A percentile compares a stretch with the other conserved stretches of the same genome.
Conservation (phyloP, 2,329 filamentous ascomycete genomes). For the Endothia cerciana region DNA sequence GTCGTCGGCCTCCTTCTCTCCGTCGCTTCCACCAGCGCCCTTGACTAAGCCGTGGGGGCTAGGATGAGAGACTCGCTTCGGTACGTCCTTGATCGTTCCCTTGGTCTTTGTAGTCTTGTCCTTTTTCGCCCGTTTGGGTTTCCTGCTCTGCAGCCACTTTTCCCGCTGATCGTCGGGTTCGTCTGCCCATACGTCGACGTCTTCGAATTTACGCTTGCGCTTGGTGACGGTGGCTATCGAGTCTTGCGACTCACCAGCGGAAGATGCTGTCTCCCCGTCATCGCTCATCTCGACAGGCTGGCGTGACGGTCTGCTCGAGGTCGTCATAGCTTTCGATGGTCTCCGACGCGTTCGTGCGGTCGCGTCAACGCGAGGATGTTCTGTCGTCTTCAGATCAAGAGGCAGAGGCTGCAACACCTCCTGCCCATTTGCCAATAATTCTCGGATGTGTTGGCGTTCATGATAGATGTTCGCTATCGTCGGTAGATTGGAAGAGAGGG, state of each 20-base stretch:
- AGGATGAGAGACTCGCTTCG: neutral
- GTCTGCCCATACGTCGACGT: constrained; percentile 40
- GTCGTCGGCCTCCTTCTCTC: constrained; percentile 31
- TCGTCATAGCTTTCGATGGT: constrained; percentile 50
- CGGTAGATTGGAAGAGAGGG: neutral
- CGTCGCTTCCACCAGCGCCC: constrained; percentile 17
- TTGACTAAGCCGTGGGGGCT: constrained; percentile 17
- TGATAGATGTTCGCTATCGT: neutral
- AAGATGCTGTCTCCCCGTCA: constrained; percentile 33
- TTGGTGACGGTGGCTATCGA: constrained; percentile 2
- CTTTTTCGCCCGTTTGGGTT: constrained; percentile 49
- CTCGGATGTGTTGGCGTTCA: neutral
- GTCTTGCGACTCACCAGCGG: constrained; percentile 15
- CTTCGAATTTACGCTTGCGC: constrained; percentile 22
- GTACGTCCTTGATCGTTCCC: constrained; percentile 29
- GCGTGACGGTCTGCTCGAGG: constrained; percentile 1
- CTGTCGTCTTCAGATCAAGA: neutral
- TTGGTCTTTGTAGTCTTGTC: constrained; percentile 48
- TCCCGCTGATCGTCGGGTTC: constrained; percentile 65
- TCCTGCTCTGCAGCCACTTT: constrained; percentile 56
- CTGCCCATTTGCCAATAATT: neutral
- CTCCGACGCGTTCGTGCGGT: neutral
- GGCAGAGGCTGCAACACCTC: neutral
- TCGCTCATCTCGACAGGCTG: constrained; percentile 15
- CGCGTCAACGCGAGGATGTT: neutral